A percentile compares a stretch with the other conserved stretches of the same genome.
Conservation (phyloP, 805 yeast species). For the Yarrowia sp. region DNA sequence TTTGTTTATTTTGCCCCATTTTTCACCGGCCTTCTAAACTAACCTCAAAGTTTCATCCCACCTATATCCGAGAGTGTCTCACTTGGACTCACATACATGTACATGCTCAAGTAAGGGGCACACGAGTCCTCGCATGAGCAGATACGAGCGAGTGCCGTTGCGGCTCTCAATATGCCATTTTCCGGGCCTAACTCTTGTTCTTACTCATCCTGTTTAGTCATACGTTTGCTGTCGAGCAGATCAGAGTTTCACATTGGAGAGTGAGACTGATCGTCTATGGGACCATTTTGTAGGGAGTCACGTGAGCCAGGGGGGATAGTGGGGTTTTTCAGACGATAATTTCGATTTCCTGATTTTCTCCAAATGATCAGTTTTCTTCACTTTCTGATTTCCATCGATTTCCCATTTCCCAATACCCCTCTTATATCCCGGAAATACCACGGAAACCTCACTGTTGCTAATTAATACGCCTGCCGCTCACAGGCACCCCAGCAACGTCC, state of each 20-base stretch:
- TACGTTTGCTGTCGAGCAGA: no score
- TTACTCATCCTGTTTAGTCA: no score
- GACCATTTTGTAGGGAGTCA: background rate
- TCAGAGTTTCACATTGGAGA: background rate
- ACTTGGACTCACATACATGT: background rate
- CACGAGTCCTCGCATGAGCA: conserved; percentile 1
- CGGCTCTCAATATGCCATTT: background rate
- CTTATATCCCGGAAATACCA: no score
- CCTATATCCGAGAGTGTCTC: conserved; percentile 9
- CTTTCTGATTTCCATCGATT: no score
- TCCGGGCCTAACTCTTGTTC: background rate
- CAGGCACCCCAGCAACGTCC: no score
- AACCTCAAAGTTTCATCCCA: conserved; percentile 12
- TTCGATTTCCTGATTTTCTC: no score
- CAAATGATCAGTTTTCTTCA: no score
- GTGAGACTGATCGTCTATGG: conserved; percentile 5
- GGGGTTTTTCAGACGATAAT: no score
- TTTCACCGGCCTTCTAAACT: background rate
- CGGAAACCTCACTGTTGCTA: no score
- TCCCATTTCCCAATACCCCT: no score
- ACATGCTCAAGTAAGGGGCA: conserved; percentile 13
- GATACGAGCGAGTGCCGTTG: conserved; percentile 2
- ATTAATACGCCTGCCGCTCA: no score
- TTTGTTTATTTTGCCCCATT: background rate
- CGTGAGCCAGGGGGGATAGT: no score